A percentile compares a stretch with the other conserved stretches of the same genome.
phyloP scores from a whole-genome alignment of 2,329 filamentous ascomycete genomes.

The Aspergillus ustus region DNA sequence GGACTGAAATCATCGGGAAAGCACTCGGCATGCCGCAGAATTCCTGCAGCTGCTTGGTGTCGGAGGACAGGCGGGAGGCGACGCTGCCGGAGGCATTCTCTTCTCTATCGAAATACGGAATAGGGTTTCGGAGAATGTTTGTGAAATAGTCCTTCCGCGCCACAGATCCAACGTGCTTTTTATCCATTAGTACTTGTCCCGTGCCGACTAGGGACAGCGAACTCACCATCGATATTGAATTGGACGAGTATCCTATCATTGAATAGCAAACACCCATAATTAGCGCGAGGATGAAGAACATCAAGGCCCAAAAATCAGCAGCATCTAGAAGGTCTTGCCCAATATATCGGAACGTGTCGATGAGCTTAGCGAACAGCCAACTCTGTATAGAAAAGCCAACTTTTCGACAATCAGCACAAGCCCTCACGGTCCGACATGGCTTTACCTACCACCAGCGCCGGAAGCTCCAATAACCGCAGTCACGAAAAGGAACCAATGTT shows the following conservation, averaged over 20 bases:
- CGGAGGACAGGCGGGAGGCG: constrained; percentile 35
- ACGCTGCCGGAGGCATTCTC: constrained; percentile 19
- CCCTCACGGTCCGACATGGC: not conserved
- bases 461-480: not conserved
- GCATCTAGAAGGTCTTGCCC: constrained; percentile 43
- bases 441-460: not conserved
- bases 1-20: constrained; percentile 64
- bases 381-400: constrained; percentile 42
- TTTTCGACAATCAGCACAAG: constrained; percentile 40
- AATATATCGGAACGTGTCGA: constrained; percentile 53
- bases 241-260: constrained; percentile 51
- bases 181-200: not conserved
- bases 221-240: constrained; percentile 50
- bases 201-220: not conserved
- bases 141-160: not conserved
- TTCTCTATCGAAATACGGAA: not conserved
- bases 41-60: constrained; percentile 57
- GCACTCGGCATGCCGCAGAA: constrained; percentile 53
- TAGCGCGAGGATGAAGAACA: constrained; percentile 61
- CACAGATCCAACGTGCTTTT: not conserved
- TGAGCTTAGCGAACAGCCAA: constrained; percentile 54
- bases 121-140: not conserved
- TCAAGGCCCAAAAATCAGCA: constrained; percentile 58
- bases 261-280: constrained; percentile 52
- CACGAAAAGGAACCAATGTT: not conserved